Percentiles rank a stretch among this genome's conserved stretches.
These are phyloP conservation scores for Botrytis fabae DNA, from an alignment of 2,329 filamentous ascomycete species.

Conservation along the genomic window DNA sequence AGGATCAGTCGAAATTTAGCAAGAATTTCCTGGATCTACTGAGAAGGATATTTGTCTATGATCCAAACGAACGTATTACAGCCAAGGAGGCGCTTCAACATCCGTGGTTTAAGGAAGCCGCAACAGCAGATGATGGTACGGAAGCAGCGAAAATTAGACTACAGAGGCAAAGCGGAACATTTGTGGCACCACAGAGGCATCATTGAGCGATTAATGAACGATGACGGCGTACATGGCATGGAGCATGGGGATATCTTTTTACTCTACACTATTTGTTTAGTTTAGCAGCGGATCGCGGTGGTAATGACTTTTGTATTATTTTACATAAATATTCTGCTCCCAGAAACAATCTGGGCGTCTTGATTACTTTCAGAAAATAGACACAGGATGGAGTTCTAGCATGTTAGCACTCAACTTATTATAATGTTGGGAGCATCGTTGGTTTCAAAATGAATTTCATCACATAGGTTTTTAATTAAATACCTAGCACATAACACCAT, in stretches of 20 bases:
- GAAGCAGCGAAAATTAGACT: conserved; percentile 64
- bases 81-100: conserved; percentile 66
- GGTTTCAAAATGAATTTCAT: not conserved
- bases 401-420: not conserved
- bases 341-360: conserved; percentile 21
- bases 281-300: conserved; percentile 23
- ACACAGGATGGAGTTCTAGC: conserved; percentile 16
- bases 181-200: conserved; percentile 30
- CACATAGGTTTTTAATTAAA: not conserved
- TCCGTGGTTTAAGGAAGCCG: conserved; percentile 66
- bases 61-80: conserved; percentile 64
- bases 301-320: conserved; percentile 27
- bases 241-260: conserved; percentile 30
- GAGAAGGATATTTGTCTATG: conserved; percentile 67
- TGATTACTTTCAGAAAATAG: conserved; percentile 21
- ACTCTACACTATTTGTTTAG: conserved; percentile 27
- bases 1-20: conserved; percentile 58
- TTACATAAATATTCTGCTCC: conserved; percentile 23
- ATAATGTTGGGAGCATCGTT: conserved; percentile 8
- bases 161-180: conserved; percentile 34
- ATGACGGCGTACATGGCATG: conserved; percentile 38
- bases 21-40: conserved; percentile 64
- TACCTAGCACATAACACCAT: not conserved
- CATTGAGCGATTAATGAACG: conserved; percentile 36
- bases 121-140: conserved; percentile 65